A percentile compares a stretch with the other conserved stretches of the same genome.
Evolutionary conservation across 345 rosid genomes (phyloP).

Genomic region (Orychophragmus violaceus): DNA sequence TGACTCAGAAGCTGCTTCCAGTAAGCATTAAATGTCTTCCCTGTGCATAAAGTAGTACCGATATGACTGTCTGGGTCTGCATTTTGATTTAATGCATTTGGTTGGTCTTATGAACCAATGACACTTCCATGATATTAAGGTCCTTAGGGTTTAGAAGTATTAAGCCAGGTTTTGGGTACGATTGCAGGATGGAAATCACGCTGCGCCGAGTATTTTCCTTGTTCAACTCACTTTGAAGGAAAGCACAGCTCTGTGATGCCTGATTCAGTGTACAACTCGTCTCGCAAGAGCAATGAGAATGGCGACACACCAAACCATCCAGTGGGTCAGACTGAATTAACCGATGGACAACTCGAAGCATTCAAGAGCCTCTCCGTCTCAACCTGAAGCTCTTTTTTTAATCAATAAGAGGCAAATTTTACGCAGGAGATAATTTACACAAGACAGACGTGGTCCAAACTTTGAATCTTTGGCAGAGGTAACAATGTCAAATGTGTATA

Average conservation of each 20-base stretch:
- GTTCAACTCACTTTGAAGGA: slow-evolving; percentile 80
- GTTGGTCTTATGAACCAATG: not conserved
- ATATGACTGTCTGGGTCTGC: not conserved
- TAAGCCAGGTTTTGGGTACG: not conserved
- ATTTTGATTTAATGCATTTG: not conserved
- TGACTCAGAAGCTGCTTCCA: slow-evolving; percentile 65
- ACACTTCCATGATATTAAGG: not conserved
- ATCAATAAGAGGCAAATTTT: slow-evolving; percentile 18
- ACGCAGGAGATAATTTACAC: slow-evolving; percentile 6
- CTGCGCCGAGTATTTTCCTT: slow-evolving; percentile 64
- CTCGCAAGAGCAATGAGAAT: slow-evolving; percentile 41
- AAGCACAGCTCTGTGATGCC: slow-evolving; percentile 50
- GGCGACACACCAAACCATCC: slow-evolving; percentile 40
- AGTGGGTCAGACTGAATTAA: slow-evolving; percentile 33
- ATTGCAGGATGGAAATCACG: slow-evolving; percentile 79
- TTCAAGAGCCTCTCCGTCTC: slow-evolving; percentile 49
- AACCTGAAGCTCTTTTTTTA: slow-evolving; percentile 12
- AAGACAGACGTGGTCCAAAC: slow-evolving; percentile 9
- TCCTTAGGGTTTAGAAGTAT: not conserved
- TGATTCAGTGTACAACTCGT: slow-evolving; percentile 42
- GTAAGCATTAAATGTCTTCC: slow-evolving; percentile 43
- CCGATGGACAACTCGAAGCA: slow-evolving; percentile 74
- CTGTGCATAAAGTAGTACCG: not conserved
- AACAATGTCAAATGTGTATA: slow-evolving; percentile 34
- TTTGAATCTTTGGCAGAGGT: slow-evolving; percentile 8